Conservation (phyloP, 306 rosid genomes). For the Vigna reflexopilosa region DNA sequence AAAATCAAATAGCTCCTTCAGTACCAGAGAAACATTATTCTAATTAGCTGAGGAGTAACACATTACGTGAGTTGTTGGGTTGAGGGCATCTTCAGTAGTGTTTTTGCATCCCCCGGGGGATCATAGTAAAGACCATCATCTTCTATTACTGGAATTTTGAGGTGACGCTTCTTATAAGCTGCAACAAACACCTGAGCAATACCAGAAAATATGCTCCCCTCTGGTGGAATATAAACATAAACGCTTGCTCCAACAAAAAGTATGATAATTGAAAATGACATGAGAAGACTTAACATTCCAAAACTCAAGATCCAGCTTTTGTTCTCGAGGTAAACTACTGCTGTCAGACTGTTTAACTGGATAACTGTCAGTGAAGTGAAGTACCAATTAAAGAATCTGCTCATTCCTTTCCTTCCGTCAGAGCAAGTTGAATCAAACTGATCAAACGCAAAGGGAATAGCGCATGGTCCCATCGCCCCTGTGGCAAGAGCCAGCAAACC, state of each 20-base stretch:
- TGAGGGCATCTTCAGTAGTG: conserved; percentile 49
- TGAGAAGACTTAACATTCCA: conserved; percentile 44
- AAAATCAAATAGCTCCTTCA: neutral
- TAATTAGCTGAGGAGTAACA: neutral
- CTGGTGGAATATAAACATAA: conserved; percentile 29
- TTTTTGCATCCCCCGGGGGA: conserved; percentile 45
- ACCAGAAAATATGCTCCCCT: conserved; percentile 55
- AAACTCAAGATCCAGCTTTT: conserved; percentile 60
- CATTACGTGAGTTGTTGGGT: conserved; percentile 44
- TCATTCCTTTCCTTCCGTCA: conserved; percentile 57
- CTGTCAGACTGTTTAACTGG: conserved; percentile 30
- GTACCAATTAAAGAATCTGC: conserved; percentile 61
- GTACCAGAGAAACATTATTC: neutral
- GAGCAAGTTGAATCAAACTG: conserved; percentile 59
- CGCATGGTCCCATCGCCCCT: conserved; percentile 70
- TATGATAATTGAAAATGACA: conserved; percentile 37
- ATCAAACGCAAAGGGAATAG: conserved; percentile 62
- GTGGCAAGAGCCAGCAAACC: conserved; percentile 51
- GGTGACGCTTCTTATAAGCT: conserved; percentile 50
- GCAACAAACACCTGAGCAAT: conserved; percentile 55
- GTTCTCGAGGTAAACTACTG: conserved; percentile 54
- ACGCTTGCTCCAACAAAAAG: conserved; percentile 46
- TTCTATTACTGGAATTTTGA: conserved; percentile 31
- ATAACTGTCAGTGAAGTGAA: conserved; percentile 39
- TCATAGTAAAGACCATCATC: conserved; percentile 39